Conservation (phyloP, 345 rosid genomes). For the Stellera chamaejasme region DNA sequence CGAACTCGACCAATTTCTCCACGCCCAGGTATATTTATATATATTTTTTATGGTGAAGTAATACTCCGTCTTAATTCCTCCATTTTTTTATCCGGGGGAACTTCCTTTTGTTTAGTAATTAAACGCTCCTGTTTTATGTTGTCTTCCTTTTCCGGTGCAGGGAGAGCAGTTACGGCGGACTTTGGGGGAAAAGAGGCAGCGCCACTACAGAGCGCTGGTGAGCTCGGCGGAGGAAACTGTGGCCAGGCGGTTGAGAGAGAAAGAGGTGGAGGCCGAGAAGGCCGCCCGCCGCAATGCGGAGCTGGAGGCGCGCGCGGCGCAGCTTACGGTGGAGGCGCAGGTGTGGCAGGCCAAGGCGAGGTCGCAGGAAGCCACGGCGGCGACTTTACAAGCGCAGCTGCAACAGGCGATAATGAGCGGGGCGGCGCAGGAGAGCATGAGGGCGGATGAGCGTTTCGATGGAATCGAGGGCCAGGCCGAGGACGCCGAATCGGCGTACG, state of each 20-base stretch:
- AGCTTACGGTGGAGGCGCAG: slow-evolving; percentile 66
- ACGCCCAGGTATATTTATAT: slow-evolving; percentile 47
- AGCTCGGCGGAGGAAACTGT: slow-evolving; percentile 61
- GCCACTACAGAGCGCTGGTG: slow-evolving; percentile 72
- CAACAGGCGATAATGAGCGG: slow-evolving; percentile 50
- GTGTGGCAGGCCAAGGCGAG: slow-evolving; percentile 84
- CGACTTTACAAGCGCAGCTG: slow-evolving; percentile 65
- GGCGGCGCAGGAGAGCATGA: slow-evolving; percentile 31
- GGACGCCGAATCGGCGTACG: slow-evolving; percentile 85
- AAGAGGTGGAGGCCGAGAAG: slow-evolving; percentile 64
- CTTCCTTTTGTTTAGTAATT: neutral
- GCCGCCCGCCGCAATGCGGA: slow-evolving; percentile 69
- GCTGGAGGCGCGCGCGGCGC: slow-evolving; percentile 78
- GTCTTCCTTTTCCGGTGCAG: slow-evolving; percentile 17
- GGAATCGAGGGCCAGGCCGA: slow-evolving; percentile 37
- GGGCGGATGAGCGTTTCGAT: slow-evolving; percentile 25
- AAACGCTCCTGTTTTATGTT: neutral
- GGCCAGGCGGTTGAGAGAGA: slow-evolving; percentile 48
- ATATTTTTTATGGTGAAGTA: neutral
- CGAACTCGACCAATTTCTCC: slow-evolving; percentile 72
- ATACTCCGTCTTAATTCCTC: neutral
- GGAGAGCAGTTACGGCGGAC: slow-evolving; percentile 72
- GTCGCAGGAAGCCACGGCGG: slow-evolving; percentile 72
- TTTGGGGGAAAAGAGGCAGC: slow-evolving; percentile 61
- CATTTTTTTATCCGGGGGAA: slow-evolving; percentile 2